Evolutionary conservation across 2,329 filamentous ascomycete species (phyloP).

Genomic region (Lasiodiplodia sp.): DNA sequence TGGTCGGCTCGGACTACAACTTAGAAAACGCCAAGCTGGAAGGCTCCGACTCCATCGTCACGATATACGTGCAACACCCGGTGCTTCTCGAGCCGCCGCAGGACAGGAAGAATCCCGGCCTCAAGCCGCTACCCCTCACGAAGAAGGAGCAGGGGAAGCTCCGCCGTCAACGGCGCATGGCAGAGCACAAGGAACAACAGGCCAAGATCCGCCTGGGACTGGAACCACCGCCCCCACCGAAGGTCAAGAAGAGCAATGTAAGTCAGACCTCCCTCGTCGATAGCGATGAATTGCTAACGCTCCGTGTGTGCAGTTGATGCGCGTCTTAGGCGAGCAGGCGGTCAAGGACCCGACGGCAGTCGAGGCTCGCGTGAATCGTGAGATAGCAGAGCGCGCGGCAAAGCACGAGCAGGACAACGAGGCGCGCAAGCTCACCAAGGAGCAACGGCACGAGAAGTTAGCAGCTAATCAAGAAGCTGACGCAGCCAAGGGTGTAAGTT

Average conservation of each 20-base stretch:
- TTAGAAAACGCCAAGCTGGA: constrained; percentile 72
- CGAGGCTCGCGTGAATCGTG: constrained; percentile 89
- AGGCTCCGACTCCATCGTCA: constrained; percentile 84
- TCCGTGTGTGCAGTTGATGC: constrained; percentile 71
- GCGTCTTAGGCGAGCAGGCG: constrained; percentile 87
- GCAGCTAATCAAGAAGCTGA: constrained; percentile 84
- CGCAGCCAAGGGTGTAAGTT: constrained; percentile 80
- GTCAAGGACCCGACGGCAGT: constrained; percentile 98
- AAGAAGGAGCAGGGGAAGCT: constrained; percentile 90
- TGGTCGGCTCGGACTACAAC: background rate
- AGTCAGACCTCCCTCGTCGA: no score
- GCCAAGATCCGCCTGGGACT: constrained; percentile 93
- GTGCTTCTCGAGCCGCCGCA: constrained; percentile 90
- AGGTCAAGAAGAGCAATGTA: constrained; percentile 90
- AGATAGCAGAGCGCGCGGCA: constrained; percentile 85
- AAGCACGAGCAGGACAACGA: constrained; percentile 82
- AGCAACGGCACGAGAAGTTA: constrained; percentile 85
- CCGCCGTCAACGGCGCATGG: constrained; percentile 87
- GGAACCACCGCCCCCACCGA: constrained; percentile 87
- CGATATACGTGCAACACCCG: constrained; percentile 90
- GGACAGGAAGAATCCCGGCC: constrained; percentile 77
- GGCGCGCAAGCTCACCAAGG: constrained; percentile 85
- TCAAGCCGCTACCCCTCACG: constrained; percentile 93
- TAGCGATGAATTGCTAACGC: no score
- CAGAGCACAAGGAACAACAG: constrained; percentile 93